Percentiles rank a stretch among this genome's conserved stretches.
Conservation (phyloP, 768 basidiomycete genomes). For the Leucocoprinus leucothites region DNA sequence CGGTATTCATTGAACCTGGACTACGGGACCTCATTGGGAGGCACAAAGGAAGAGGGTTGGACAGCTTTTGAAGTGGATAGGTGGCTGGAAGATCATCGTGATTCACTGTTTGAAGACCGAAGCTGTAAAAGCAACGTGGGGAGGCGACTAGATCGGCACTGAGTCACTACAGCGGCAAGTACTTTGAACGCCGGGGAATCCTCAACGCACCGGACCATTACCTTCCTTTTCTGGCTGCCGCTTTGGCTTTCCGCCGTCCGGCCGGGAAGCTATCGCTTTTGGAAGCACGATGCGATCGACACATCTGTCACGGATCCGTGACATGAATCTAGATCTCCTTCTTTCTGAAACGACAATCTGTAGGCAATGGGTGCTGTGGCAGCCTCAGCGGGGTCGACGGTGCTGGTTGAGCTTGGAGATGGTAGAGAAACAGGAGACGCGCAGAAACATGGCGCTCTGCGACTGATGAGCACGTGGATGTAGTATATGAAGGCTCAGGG, state of each 20-base stretch:
- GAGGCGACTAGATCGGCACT: slow-evolving; percentile 23
- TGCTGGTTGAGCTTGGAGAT: background rate
- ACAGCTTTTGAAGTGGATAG: too few relatives aligned
- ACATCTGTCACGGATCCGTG: slow-evolving; percentile 2
- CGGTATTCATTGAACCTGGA: slow-evolving; percentile 5
- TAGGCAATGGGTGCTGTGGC: background rate
- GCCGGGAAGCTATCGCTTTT: slow-evolving; percentile 4
- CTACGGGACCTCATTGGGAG: background rate
- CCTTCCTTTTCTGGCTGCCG: slow-evolving; percentile 14
- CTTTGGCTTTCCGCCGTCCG: slow-evolving; percentile 5
- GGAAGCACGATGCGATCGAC: slow-evolving; percentile 12
- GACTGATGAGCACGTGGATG: background rate
- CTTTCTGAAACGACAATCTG: slow-evolving; percentile 1
- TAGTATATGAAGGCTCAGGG: background rate
- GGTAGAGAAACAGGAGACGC: slow-evolving; percentile 3
- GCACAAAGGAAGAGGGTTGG: background rate
- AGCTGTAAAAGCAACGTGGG: slow-evolving; percentile 9
- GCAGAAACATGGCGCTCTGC: background rate
- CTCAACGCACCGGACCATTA: background rate
- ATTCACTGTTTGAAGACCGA: slow-evolving; percentile 17
- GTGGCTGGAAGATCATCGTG: slow-evolving; percentile 10
- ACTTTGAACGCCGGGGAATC: slow-evolving; percentile 7
- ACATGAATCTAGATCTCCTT: slow-evolving; percentile 9
- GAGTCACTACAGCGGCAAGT: slow-evolving; percentile 13
- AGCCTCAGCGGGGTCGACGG: background rate